Percentiles rank a stretch among this genome's conserved stretches.
Conservation (phyloP, 148 eudicot species). For the Euryodendron excelsum region DNA sequence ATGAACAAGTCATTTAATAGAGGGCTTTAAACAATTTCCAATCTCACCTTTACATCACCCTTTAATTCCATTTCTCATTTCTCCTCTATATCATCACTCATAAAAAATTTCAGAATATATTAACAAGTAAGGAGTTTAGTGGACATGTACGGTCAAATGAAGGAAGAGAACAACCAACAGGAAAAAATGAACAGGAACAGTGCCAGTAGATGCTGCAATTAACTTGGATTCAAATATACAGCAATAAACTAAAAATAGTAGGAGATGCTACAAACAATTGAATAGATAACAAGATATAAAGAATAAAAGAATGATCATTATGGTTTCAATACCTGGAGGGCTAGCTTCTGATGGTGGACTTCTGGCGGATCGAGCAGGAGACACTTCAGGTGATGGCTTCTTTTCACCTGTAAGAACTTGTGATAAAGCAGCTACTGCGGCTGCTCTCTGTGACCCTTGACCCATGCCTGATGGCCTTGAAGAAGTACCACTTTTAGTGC, state of each 20-base stretch:
- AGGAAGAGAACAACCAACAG: neutral
- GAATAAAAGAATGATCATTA: neutral
- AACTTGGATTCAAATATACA: neutral
- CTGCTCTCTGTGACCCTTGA: conserved; percentile 88
- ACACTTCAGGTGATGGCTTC: conserved; percentile 55
- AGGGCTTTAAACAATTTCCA: neutral
- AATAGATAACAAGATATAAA: neutral
- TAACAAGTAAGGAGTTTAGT: neutral
- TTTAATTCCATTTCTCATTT: neutral
- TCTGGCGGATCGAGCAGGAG: conserved; percentile 59
- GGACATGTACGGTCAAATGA: neutral
- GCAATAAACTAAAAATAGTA: neutral
- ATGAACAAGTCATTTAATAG: neutral
- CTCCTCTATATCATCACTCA: neutral
- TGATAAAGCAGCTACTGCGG: conserved; percentile 97
- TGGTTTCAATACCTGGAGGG: conserved; percentile 43
- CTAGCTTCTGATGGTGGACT: conserved; percentile 56
- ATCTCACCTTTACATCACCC: neutral
- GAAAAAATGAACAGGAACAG: too few relatives aligned
- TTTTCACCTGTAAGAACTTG: conserved; percentile 87
- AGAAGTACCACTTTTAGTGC: conserved; percentile 42
- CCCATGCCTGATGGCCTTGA: conserved; percentile 42
- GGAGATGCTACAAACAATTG: neutral
- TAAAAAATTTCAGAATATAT: too few relatives aligned
- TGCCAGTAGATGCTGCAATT: neutral